Evolutionary conservation across 2,329 filamentous ascomycete species (phyloP).

Genomic region (Clarireedia homoeocarpa): DNA sequence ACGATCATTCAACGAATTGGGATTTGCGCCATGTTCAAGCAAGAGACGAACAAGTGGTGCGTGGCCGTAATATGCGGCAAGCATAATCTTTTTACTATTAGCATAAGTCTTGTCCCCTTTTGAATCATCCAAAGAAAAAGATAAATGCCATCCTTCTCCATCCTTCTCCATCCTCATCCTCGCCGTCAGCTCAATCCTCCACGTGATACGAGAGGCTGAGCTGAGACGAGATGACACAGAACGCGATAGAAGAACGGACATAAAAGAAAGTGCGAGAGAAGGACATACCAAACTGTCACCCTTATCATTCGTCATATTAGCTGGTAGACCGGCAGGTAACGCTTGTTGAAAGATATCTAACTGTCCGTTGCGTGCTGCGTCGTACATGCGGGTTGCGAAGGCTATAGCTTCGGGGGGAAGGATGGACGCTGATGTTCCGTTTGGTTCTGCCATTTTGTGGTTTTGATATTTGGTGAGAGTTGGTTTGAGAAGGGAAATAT

Average conservation of each 20-base stretch:
- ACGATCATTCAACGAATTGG: slow-evolving; percentile 59
- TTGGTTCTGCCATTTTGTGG: background rate
- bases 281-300: slow-evolving; percentile 57
- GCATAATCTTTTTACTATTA: slow-evolving; percentile 49
- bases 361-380: slow-evolving; percentile 55
- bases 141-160: no score
- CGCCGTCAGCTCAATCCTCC: background rate
- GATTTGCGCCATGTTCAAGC: slow-evolving; percentile 54
- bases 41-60: slow-evolving; percentile 51
- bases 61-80: slow-evolving; percentile 63
- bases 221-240: no score
- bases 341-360: slow-evolving; percentile 53
- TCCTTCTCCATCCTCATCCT: no score
- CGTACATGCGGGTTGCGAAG: slow-evolving; percentile 58
- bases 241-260: background rate
- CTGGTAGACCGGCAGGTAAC: slow-evolving; percentile 55
- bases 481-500: background rate
- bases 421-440: background rate
- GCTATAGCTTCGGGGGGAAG: slow-evolving; percentile 58
- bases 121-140: background rate
- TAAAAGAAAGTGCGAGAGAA: background rate
- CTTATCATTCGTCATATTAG: slow-evolving; percentile 65
- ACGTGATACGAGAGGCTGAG: background rate
- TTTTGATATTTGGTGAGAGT: background rate
- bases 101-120: background rate